A percentile compares a stretch with the other conserved stretches of the same genome.
Conservation (phyloP, 768 basidiomycete species). For the Crucibulum laeve region DNA sequence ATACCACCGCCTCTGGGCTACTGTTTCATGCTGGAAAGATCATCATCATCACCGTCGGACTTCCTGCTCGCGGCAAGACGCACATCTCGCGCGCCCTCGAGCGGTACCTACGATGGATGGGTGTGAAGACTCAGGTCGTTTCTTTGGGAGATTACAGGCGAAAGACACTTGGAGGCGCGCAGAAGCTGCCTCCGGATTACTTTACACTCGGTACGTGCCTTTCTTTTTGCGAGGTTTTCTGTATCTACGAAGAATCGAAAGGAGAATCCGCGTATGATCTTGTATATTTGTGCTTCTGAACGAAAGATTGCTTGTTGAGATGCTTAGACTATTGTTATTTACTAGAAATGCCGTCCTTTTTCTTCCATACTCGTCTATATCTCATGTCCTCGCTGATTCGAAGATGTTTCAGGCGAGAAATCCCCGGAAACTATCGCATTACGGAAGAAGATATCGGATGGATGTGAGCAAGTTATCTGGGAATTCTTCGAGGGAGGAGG, state of each 20-base stretch:
- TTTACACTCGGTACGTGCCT: slow-evolving; percentile 67
- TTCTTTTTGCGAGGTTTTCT: neutral
- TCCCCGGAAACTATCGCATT: slow-evolving; percentile 76
- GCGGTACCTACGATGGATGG: slow-evolving; percentile 97
- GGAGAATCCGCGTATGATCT: too few species aligned
- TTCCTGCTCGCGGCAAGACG: slow-evolving; percentile 94
- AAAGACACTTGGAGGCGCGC: slow-evolving; percentile 82
- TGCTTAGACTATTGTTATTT: too few species aligned
- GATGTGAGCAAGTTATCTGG: slow-evolving; percentile 88
- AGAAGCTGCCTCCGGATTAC: slow-evolving; percentile 88
- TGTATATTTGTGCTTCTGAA: slow-evolving; percentile 1
- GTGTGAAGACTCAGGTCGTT: slow-evolving; percentile 93
- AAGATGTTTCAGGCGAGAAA: slow-evolving; percentile 59
- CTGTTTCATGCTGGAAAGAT: slow-evolving; percentile 95
- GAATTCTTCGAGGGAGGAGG: slow-evolving; percentile 85
- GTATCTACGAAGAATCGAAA: neutral
- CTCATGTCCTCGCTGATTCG: neutral
- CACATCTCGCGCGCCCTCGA: slow-evolving; percentile 95
- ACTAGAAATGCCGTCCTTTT: neutral
- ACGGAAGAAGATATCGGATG: slow-evolving; percentile 66
- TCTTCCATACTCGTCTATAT: neutral
- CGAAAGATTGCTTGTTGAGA: too few species aligned
- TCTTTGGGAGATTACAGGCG: slow-evolving; percentile 94
- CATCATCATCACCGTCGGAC: slow-evolving; percentile 85
- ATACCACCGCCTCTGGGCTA: slow-evolving; percentile 85